Evolutionary conservation across 2,329 filamentous ascomycete species (phyloP).

Genomic region (Colletotrichum lini): DNA sequence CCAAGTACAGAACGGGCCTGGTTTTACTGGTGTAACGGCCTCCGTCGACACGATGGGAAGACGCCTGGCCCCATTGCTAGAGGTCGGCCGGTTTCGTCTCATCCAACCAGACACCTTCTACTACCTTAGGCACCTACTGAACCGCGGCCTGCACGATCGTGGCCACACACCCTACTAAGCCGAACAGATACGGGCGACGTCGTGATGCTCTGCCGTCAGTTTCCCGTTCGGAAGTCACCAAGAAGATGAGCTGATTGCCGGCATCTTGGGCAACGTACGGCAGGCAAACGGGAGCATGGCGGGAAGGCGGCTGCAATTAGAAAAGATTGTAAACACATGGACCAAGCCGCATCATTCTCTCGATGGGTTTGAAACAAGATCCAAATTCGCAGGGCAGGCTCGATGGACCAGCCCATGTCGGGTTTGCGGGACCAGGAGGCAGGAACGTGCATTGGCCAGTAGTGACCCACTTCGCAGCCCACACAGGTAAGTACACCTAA

Average conservation of each 20-base stretch:
- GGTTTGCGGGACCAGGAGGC: not conserved
- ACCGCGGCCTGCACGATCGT: not conserved
- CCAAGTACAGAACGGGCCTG: slow-evolving; percentile 26
- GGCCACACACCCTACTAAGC: slow-evolving; percentile 4
- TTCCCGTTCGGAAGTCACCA: not conserved
- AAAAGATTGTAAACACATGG: not conserved
- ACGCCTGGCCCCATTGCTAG: not conserved
- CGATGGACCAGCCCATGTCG: slow-evolving; percentile 11
- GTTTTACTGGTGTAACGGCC: slow-evolving; percentile 35
- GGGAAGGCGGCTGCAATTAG: not conserved
- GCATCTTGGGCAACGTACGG: not conserved
- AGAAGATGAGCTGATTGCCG: not conserved
- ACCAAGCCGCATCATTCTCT: slow-evolving; percentile 6
- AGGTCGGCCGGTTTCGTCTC: slow-evolving; percentile 4
- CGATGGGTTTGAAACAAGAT: slow-evolving; percentile 38
- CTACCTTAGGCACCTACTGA: not conserved
- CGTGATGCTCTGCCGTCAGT: not conserved
- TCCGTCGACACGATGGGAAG: not conserved
- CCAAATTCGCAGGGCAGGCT: slow-evolving; percentile 25
- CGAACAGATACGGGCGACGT: slow-evolving; percentile 3
- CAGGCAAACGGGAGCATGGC: not conserved
- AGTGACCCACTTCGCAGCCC: not conserved
- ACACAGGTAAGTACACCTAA: not conserved
- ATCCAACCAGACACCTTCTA: slow-evolving; percentile 5
- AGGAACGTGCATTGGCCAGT: not conserved